Evolutionary conservation across 75 land plant genomes (phyloP), one percentile per base, ranked within the genome.

Genomic region (Isoetes taiwanensis): DNA sequence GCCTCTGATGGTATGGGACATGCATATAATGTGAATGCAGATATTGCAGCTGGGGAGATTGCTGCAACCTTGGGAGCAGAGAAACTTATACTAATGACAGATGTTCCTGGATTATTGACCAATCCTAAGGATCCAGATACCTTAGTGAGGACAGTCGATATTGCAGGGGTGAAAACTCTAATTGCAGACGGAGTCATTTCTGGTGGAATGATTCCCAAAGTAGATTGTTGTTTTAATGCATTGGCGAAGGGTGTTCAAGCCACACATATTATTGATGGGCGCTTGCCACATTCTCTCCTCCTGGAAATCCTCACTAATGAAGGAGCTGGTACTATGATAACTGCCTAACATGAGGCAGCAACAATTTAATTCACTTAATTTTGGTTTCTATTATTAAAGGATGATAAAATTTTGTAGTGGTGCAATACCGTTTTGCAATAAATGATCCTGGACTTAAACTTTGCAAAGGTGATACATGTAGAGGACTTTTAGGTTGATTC

Each of bases 141-240:
- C 6, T 71, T 86, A 25, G 88, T 90, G 61, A 87, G 77, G 50
- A 77, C 80, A 63, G 73, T 83, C 20, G 74, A 78, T 62, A 80
- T 90, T 17, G 78, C 61, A 30, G 88, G 95, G 11, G 78, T 80
- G 48, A 75, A 77, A 63, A 76, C 56, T 62, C 76, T 90, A 71
- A 54, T 80, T 26, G 74, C 57, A 23, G 81, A 83, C 3, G 97
- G 97, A 28, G 72, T 59, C 24, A 75, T 90, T 5, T 78, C 76
- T 19, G 97, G 97, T 5, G 94, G 94, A 4, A 90, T 90, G 97
- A 90, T 90, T 14, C 94, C 97, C 3, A 90, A 90, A 43, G 88
- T 90, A 25, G 82, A 80, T 57, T 90, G 97, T 34, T 90, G 97
- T 37, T 57, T 86, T 1, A 35, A 82, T 16, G 65, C 94, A 0